Evolutionary conservation across 108 stramenopile genomes (phyloP), one percentile per base, ranked within the genome.

Genomic region (Nannochloropsis granulata): DNA sequence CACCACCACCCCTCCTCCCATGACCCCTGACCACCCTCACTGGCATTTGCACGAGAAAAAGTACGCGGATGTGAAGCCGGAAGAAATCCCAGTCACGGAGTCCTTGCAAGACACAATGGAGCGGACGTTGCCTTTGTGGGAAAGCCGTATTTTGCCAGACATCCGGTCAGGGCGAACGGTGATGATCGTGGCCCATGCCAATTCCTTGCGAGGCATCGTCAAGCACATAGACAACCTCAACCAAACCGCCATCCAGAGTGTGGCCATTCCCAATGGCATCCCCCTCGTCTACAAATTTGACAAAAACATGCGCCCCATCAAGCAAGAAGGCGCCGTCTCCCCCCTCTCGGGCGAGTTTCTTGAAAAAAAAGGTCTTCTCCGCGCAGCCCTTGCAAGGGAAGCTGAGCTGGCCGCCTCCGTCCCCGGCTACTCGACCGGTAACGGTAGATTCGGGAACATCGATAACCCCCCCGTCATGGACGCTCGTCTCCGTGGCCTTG

Each of bases 161-260:
- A 71, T 97, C 44, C 92, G 84, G 7, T 84, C 87, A 23, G 96
- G 96, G n/a, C 86, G 93, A 1, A 95, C 95, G 86, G 96, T 97
- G 19, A 82, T 97, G 79, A 94, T 97, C 0, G 95, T 95, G 0
- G 96, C 94, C 25, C 96, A 97, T 88, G 94, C 94, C 21, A 95
- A 97, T 82, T 93, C 93, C 0, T 81, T 95, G 14, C 81, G 95
- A 24, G 94, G 95, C 16, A 81, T 94, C 56, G 93, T 92, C 42
- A 93, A 93, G 81, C 92, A 92, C 34, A 94, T 94, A 83, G 93
- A 94, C 83, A 86, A 82, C 42, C 90, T 92, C 19, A 80, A 25
- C 24, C 91, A 92, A 56, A 90, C 90, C 78, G 93, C 93, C 44
- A 94, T 95, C 83, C 93, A 93, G 87, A 91, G 92, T 16, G 92